Conservation (phyloP, 1,139 yeast species). For the Pneumocystis canis region DNA sequence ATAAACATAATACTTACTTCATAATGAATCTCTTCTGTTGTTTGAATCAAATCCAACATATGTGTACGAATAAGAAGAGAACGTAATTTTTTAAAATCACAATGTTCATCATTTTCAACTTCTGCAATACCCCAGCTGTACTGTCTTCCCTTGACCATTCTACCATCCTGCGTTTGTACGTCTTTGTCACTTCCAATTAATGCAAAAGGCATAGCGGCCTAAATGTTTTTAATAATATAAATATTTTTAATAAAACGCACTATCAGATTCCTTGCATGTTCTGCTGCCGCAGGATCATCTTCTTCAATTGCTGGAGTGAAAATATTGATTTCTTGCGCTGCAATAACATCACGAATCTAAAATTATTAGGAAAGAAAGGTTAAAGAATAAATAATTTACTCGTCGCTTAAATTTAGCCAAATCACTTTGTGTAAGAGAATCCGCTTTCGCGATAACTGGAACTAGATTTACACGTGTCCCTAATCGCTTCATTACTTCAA, state of each 20-base stretch:
- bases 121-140: constrained; percentile 97
- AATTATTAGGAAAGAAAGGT: not conserved
- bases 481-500: constrained; percentile 80
- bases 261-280: constrained; percentile 13
- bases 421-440: constrained; percentile 74
- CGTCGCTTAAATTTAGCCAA: constrained; percentile 68
- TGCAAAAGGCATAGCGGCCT: constrained; percentile 73
- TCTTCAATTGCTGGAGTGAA: constrained; percentile 59
- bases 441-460: constrained; percentile 91
- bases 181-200: constrained; percentile 84
- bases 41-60: constrained; percentile 72
- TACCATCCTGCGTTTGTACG: constrained; percentile 61
- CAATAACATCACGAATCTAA: constrained; percentile 64
- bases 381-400: constrained; percentile 17
- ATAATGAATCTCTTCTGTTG: constrained; percentile 86
- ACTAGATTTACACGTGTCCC: constrained; percentile 82
- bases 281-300: constrained; percentile 16
- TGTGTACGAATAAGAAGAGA: constrained; percentile 78
- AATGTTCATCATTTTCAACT: constrained; percentile 88
- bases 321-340: constrained; percentile 79
- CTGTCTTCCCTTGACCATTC: constrained; percentile 72
- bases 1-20: constrained; percentile 28
- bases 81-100: constrained; percentile 88
- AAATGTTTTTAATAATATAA: not conserved
- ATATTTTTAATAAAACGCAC: not conserved